Evolutionary conservation across 441 rosid species (phyloP).

Genomic region (Erodium trifolium): DNA sequence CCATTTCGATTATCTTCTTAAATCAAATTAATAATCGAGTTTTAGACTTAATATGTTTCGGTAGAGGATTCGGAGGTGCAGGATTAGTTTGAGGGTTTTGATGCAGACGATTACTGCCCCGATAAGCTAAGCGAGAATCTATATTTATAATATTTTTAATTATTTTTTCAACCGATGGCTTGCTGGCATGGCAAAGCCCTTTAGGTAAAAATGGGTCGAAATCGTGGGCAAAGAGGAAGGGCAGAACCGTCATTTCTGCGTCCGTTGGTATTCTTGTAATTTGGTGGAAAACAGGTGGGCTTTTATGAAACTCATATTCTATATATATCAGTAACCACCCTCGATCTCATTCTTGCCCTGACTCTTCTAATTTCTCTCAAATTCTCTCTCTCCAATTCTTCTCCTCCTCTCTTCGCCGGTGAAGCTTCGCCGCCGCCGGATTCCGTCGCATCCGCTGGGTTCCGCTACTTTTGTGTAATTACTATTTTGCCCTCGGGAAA

Average conservation of each 20-base stretch:
- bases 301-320: background rate
- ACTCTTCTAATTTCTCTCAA: background rate
- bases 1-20: no score
- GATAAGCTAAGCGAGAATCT: no score
- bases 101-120: no score
- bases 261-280: background rate
- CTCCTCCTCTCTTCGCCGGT: background rate
- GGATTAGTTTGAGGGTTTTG: no score
- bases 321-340: background rate
- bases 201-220: background rate
- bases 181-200: background rate
- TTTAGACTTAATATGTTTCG: no score
- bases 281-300: background rate
- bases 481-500: background rate
- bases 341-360: background rate
- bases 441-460: background rate
- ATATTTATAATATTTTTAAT: no score
- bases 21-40: no score
- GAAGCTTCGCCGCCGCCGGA: background rate
- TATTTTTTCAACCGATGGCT: background rate
- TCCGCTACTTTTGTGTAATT: background rate
- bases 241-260: background rate
- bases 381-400: background rate
- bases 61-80: no score
- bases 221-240: background rate